Base-by-base conservation (phyloP, 805 yeast genomes). In the Yarrowia sp. region DNA sequence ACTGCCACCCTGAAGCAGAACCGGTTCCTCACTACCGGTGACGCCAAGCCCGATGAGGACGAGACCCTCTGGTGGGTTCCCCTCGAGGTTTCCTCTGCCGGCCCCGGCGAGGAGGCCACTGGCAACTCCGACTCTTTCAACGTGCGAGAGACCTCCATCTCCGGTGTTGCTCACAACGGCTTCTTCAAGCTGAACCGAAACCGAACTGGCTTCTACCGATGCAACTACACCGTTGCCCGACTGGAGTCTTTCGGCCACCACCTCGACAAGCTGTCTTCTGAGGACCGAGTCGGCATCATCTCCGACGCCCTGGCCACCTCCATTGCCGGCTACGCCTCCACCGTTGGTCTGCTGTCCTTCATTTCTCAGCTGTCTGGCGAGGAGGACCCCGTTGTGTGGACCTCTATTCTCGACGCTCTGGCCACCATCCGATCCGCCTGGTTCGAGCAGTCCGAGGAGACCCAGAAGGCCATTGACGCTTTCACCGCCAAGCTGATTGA, bases 271-370 rank as follows among this genome's bases (percentile, higher is more conserved):
- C 79, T 88, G 68, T 79, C 90, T 10, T 87, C 85, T 59, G 88
- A 86, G 71, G 96, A 88, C 73, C 83, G 90, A 73, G 84, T 86
- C 62, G 93, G 92, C 42, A 79, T 87, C 67, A 87, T 88, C 51
- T 87, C 92, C n/a, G 96, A 88, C 74, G 88, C 88, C 18, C 83
- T 81, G 59, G 81, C 90, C 8, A 78, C 87, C 66, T 83, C 93
- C 5, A 76, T 84, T 25, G 84, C 93, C 18, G 94, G 94, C 29
- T 80, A 81, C 68, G 82, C 86, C 62, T 77, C 85, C 24, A 82
- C 91, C 32, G 77, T 83, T 4, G 84, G 80, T 65, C 75, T 84
- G 61, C 77, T 84, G 64, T 73, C 75, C 63, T 76, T 84, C 68
- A 75, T 82, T 47, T 71, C 76, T 46, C 71, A 76, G 24, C 81